Conservation (phyloP, 345 rosid species). For the Acer negundo region DNA sequence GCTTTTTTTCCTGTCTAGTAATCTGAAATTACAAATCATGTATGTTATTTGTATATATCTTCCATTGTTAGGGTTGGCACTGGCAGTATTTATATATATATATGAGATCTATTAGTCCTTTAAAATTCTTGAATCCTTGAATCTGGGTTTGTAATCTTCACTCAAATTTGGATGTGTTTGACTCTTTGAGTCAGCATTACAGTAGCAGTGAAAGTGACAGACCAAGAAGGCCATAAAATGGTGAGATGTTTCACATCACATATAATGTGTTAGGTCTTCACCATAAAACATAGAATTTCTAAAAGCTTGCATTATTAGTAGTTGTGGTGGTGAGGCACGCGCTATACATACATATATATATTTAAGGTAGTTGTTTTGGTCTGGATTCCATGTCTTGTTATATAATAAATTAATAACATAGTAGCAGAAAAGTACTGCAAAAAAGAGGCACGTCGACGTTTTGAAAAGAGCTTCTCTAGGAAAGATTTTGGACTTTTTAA, state of each 20-base stretch:
- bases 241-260: not conserved
- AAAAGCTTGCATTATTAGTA: not conserved
- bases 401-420: not conserved
- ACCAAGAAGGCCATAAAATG: not conserved
- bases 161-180: not conserved
- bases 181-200: not conserved
- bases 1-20: not conserved
- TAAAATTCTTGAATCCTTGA: not conserved
- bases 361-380: conserved; percentile 13
- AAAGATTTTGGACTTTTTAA: conserved; percentile 22
- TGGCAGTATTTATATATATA: not conserved
- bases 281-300: not conserved
- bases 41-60: not conserved
- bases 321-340: not conserved
- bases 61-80: not conserved
- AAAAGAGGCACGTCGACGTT: conserved; percentile 21
- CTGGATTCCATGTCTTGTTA: conserved; percentile 1
- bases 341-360: not conserved
- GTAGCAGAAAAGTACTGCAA: conserved; percentile 22
- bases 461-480: conserved; percentile 16
- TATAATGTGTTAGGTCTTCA: not conserved
- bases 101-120: not conserved
- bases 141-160: not conserved
- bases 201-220: not conserved
- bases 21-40: not conserved